These are phyloP conservation scores for Microsporum ferrugineum DNA, from an alignment of 2,329 filamentous ascomycete species.

Conservation along the genomic window DNA sequence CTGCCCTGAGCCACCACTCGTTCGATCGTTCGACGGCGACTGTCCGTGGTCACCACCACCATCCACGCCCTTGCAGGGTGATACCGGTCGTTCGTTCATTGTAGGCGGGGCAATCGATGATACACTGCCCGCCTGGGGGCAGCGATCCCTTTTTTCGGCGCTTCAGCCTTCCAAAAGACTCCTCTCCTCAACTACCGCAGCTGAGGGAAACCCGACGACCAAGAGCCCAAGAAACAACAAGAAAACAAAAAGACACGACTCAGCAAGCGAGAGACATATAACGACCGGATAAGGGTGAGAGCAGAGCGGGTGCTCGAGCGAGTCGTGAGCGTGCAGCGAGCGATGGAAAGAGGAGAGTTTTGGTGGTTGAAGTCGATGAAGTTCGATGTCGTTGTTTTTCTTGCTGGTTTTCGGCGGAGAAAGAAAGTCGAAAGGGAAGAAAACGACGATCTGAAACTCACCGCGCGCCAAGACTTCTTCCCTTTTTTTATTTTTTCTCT, in stretches of 20 bases:
- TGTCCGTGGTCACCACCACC: neutral
- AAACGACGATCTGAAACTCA: slow-evolving; percentile 1
- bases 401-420: neutral
- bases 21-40: neutral
- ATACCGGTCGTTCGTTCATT: neutral
- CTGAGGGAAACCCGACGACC: neutral
- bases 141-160: slow-evolving; percentile 3
- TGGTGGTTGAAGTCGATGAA: neutral
- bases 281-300: neutral
- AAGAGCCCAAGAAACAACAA: neutral
- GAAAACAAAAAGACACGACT: neutral
- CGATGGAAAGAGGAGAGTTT: neutral
- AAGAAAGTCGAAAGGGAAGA: neutral
- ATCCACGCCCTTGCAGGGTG: neutral
- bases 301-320: neutral
- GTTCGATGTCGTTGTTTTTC: no score
- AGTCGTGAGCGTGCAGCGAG: neutral
- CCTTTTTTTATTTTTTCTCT: neutral
- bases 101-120: neutral
- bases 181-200: neutral
- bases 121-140: slow-evolving; percentile 5
- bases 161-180: neutral
- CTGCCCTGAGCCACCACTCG: neutral
- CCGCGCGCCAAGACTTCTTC: neutral
- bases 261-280: neutral